Base-by-base conservation (phyloP, 176 grass and related monocot genomes). In the Musa schizocarpa region DNA sequence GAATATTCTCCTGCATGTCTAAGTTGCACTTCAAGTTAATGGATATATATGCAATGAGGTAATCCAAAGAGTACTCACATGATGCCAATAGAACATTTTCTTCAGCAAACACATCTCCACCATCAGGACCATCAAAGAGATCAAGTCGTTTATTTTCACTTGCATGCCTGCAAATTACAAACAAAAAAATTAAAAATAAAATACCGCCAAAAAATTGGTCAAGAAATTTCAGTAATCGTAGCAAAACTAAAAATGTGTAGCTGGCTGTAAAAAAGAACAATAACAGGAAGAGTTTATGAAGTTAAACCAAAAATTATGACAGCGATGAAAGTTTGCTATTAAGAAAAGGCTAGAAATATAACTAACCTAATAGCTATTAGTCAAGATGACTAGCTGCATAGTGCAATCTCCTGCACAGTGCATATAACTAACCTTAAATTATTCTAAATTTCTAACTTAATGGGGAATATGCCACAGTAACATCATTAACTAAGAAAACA, bases 141-240 rank as follows among this genome's bases (percentile, higher is more conserved):
- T 93, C 94, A 69, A 91, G 54, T 76, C 88, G 67, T 63, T 93
- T 98, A 74, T 93, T 98, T 74, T 91, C 94, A 86, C 82, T 93
- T 79, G 84, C 82, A 81, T 93, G 76, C 73, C 94, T 92, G 82
- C 34, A 89, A 71, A 23, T 57, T 67, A 68, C 80, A 63, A 61
- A 19, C 78, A 54, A 2, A 54, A 67, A 68, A 13, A 21, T 21
- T 17, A n/a, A 16, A 11, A 67, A 11, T 43, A 43, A 61, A 63
- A 13, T 22, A 11, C 4, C 50, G 8, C 16, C 4, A 54, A 8
- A 53, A 67, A 68, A 68, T 16, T 67, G 49, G 8, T 53, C n/a
- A 53, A 51, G 1, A 21, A 61, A 19, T 61, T 61, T 61, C 57
- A 61, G 16, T 50, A 3, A 53, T 54, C 4, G 2, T 9, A 48